These are phyloP conservation scores for Geotrichum fermentans DNA, from an alignment of 1,139 yeast species.

Conservation along the genomic window DNA sequence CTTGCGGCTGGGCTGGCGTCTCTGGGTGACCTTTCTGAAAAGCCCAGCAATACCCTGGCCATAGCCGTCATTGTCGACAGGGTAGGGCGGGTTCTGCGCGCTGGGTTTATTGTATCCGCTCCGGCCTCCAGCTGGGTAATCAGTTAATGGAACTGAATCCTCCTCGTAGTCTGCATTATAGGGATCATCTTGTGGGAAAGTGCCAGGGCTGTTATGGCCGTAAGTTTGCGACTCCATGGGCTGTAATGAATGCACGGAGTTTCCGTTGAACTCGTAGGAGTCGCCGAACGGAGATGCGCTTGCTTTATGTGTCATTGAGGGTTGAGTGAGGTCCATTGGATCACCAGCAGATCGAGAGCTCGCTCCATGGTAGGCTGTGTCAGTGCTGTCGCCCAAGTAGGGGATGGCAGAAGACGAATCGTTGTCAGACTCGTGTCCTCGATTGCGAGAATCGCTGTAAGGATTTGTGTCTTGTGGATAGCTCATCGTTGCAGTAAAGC, in stretches of 20 bases:
- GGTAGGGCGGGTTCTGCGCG: not conserved
- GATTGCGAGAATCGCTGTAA: no score
- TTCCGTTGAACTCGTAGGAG: not conserved
- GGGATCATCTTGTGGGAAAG: not conserved
- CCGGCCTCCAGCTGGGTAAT: constrained; percentile 11
- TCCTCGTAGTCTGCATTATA: not conserved
- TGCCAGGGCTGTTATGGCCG: not conserved
- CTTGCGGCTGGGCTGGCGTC: constrained; percentile 1
- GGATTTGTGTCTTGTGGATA: no score
- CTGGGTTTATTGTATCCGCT: constrained; percentile 2
- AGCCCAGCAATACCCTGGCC: constrained; percentile 9
- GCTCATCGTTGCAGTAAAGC: no score
- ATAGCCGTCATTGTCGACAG: not conserved
- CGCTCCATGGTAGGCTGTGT: not conserved
- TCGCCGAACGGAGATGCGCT: not conserved
- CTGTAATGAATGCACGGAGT: not conserved
- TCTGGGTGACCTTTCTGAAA: constrained; percentile 13
- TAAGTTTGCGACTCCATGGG: not conserved
- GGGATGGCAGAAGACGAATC: not conserved
- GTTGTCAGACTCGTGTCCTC: no score
- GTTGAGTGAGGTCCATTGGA: not conserved
- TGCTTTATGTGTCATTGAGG: not conserved
- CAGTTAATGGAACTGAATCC: constrained; percentile 11
- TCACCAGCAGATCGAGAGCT: no score
- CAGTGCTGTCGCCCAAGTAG: not conserved